Percentiles rank a stretch among this genome's conserved stretches.
These are phyloP conservation scores for Nymphaea thermarum DNA, from an alignment of 164 flowering plant species.

Conservation along the genomic window DNA sequence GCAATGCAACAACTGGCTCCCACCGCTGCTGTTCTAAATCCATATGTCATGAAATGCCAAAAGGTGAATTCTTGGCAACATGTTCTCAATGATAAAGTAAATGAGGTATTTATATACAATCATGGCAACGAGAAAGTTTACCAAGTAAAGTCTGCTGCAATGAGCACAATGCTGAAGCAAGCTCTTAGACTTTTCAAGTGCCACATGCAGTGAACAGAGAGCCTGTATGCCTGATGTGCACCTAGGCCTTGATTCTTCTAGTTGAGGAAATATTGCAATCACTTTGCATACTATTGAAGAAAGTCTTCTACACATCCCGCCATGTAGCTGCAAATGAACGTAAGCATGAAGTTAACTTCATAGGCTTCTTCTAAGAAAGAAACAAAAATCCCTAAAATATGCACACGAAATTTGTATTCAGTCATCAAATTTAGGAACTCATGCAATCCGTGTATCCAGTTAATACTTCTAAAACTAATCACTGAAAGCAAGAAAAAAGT, in stretches of 20 bases:
- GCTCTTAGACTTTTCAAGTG: constrained; percentile 87
- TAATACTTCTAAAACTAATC: too few species aligned
- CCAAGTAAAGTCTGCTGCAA: constrained; percentile 94
- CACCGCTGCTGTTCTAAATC: too few species aligned
- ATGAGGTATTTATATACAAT: neutral
- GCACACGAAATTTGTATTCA: neutral
- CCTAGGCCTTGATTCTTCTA: constrained; percentile 91
- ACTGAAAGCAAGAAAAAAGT: too few species aligned
- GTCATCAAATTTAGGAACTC: neutral
- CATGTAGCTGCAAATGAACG: constrained; percentile 64
- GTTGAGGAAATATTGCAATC: constrained; percentile 61
- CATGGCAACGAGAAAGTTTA: constrained; percentile 13
- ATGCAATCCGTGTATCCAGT: neutral
- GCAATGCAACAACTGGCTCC: too few species aligned
- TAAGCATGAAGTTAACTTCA: neutral
- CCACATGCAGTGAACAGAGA: constrained; percentile 81
- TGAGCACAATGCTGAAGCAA: constrained; percentile 87
- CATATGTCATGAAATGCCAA: neutral
- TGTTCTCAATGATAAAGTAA: neutral
- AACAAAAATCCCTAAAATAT: neutral
- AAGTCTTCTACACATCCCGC: constrained; percentile 72
- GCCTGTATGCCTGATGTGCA: constrained; percentile 97
- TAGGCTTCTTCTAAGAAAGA: neutral
- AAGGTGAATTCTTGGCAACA: neutral
- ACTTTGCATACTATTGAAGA: constrained; percentile 66